phyloP scores from a whole-genome alignment of 139 green algal genomes.

The Chlorella vulgaris region DNA sequence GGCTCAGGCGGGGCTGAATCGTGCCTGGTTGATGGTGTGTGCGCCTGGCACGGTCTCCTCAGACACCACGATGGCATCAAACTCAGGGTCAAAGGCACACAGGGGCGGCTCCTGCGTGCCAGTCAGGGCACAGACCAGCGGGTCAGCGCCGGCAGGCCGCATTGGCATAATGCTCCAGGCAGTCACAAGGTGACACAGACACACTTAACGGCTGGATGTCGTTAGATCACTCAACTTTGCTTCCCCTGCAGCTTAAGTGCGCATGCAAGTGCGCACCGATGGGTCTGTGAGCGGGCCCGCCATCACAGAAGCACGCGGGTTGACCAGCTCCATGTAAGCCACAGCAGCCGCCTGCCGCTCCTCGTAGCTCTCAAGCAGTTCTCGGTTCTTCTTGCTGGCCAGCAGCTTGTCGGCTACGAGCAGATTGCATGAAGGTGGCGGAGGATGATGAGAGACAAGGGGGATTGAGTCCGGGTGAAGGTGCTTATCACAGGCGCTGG shows the following conservation, averaged over 20 bases:
- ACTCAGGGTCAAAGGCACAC: slow-evolving; percentile 69
- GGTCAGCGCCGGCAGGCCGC: too few species aligned
- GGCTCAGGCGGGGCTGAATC: too few species aligned
- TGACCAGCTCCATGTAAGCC: slow-evolving; percentile 65
- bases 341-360: slow-evolving; percentile 49
- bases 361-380: slow-evolving; percentile 79
- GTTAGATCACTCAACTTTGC: not conserved
- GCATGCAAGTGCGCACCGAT: slow-evolving; percentile 39
- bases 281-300: slow-evolving; percentile 71
- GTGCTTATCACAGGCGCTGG: too few species aligned
- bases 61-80: slow-evolving; percentile 89
- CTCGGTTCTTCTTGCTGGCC: slow-evolving; percentile 72
- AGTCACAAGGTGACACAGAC: too few species aligned
- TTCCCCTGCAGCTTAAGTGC: not conserved
- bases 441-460: not conserved
- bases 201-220: too few species aligned
- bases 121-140: not conserved
- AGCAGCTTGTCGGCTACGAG: slow-evolving; percentile 75
- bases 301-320: slow-evolving; percentile 53
- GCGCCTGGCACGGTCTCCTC: slow-evolving; percentile 81
- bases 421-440: not conserved
- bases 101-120: slow-evolving; percentile 64
- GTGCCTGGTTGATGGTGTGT: slow-evolving; percentile 73
- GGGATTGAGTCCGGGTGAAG: too few species aligned
- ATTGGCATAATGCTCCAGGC: too few species aligned